These are phyloP conservation scores for Thraustochytrium striatum DNA, from an alignment of 352 stramenopile genomes.

Conservation along the genomic window DNA sequence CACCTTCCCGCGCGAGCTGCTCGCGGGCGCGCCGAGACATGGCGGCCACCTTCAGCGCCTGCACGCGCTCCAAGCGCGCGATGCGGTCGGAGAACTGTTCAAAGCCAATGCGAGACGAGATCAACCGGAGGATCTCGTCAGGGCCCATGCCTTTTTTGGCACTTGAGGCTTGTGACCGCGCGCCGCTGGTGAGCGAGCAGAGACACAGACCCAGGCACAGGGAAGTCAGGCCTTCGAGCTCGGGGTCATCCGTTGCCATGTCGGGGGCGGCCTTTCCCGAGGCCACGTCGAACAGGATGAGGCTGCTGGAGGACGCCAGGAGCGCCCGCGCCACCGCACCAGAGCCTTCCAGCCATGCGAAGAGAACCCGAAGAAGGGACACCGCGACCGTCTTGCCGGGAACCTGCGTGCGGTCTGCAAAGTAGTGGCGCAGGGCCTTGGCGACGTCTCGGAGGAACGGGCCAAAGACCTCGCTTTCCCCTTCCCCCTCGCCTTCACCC, in stretches of 20 bases:
- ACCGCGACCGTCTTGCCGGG: conserved; percentile 13
- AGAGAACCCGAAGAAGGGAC: conserved; percentile 3
- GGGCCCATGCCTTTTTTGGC: neutral
- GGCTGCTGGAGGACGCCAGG: neutral
- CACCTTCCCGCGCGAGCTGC: neutral
- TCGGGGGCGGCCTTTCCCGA: neutral
- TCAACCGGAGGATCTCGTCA: conserved; percentile 4
- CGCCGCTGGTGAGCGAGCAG: neutral
- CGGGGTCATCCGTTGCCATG: neutral
- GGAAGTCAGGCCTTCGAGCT: conserved; percentile 8
- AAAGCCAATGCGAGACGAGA: conserved; percentile 32
- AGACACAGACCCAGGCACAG: conserved; percentile 22
- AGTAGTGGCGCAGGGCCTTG: neutral
- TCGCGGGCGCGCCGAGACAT: neutral
- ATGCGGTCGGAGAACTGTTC: conserved; percentile 31
- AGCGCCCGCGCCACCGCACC: neutral
- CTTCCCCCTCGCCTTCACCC: neutral
- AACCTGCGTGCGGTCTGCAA: neutral
- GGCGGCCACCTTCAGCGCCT: neutral
- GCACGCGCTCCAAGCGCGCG: neutral
- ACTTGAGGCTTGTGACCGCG: neutral
- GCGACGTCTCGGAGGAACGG: neutral
- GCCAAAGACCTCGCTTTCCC: conserved; percentile 10
- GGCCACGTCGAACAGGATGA: conserved; percentile 23
- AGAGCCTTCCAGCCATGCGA: conserved; percentile 6